Percentiles rank a stretch among this genome's conserved stretches.
Evolutionary conservation across 345 rosid genomes (phyloP).

Genomic region (Heritiera littoralis): DNA sequence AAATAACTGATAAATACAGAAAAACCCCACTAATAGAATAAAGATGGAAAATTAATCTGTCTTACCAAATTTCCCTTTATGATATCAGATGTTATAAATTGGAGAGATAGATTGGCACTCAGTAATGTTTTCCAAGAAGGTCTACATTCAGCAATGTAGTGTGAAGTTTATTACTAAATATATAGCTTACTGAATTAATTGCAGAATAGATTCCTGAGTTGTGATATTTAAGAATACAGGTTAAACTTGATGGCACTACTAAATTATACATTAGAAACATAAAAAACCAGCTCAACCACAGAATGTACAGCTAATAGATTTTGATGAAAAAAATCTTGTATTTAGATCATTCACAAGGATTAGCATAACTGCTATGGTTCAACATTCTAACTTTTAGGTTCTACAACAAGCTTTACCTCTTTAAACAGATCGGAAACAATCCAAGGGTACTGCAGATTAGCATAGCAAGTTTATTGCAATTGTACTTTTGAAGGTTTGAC

Average conservation of each 20-base stretch:
- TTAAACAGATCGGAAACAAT: neutral
- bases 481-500: neutral
- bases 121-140: neutral
- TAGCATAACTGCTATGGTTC: neutral
- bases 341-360: neutral
- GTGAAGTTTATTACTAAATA: conserved; percentile 6
- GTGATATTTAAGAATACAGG: neutral
- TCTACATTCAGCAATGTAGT: neutral
- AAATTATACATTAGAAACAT: no score
- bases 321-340: neutral
- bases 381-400: neutral
- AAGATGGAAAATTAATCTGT: neutral
- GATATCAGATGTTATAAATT: neutral
- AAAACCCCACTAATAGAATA: conserved; percentile 1
- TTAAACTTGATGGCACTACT: no score
- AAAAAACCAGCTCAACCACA: no score
- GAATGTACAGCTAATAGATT: no score
- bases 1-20: neutral
- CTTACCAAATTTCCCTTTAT: neutral
- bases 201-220: conserved; percentile 3
- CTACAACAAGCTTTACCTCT: neutral
- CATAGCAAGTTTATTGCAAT: conserved; percentile 11
- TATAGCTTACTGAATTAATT: conserved; percentile 9
- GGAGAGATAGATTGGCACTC: conserved; percentile 1
- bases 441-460: neutral